These are phyloP conservation scores for carrot (Daucus carota) DNA, from an alignment of 129 eudicot species.

Conservation along the genomic window DNA sequence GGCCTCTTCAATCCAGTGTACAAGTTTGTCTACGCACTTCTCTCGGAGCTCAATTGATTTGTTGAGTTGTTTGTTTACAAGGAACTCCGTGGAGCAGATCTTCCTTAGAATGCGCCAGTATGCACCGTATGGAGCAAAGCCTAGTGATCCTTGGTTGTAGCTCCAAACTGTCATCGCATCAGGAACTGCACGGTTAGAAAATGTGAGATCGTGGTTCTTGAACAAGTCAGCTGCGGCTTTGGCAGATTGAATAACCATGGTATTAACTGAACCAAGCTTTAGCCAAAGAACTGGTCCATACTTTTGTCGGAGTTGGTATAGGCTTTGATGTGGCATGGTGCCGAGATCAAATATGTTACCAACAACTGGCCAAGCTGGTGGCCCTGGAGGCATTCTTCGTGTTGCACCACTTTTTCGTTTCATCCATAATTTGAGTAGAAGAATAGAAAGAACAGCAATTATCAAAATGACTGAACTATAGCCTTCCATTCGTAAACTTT, in stretches of 20 bases:
- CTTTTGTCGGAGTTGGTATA: not conserved
- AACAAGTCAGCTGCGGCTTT: conserved; percentile 20
- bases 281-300: conserved; percentile 25
- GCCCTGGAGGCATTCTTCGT: conserved; percentile 11
- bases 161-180: conserved; percentile 10
- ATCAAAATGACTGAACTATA: not conserved
- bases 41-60: conserved; percentile 5
- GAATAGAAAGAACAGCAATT: not conserved
- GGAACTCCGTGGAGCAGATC: conserved; percentile 13
- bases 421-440: not conserved
- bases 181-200: conserved; percentile 20
- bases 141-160: conserved; percentile 14
- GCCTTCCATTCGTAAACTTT: not conserved
- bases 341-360: conserved; percentile 16
- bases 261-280: conserved; percentile 25
- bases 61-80: conserved; percentile 12
- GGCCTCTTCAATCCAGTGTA: conserved; percentile 26
- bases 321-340: conserved; percentile 8
- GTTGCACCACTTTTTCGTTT: not conserved
- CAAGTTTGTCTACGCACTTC: conserved; percentile 18
- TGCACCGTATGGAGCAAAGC: conserved; percentile 2
- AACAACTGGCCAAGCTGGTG: conserved; percentile 16
- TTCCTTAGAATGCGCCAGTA: conserved; percentile 22
- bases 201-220: conserved; percentile 30
- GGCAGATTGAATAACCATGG: conserved; percentile 25